phyloP scores from a whole-genome alignment of 1,284 basidiomycete genomes.

The Filobasidium uniguttulatum region DNA sequence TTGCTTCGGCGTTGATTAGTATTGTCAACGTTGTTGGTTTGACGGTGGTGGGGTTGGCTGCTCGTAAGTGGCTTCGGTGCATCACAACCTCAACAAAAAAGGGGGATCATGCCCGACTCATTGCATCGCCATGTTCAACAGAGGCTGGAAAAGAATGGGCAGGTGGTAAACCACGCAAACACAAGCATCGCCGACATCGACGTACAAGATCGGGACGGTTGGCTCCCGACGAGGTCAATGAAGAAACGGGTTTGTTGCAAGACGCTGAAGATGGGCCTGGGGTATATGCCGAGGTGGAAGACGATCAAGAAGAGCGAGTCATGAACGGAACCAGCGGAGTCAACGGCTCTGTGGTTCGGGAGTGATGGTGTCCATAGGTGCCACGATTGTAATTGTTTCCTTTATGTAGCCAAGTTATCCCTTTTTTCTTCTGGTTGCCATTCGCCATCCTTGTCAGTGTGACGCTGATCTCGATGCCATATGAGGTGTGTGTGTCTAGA shows the following conservation, averaged over 20 bases:
- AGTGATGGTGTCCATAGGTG: too few relatives aligned
- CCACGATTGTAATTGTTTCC: too few relatives aligned
- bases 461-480: too few relatives aligned
- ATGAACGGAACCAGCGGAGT: too few relatives aligned
- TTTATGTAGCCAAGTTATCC: too few relatives aligned
- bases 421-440: too few relatives aligned
- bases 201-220: conserved; percentile 33
- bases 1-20: conserved; percentile 28
- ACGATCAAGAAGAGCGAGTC: neutral
- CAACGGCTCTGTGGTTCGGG: too few relatives aligned
- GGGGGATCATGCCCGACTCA: neutral
- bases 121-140: neutral
- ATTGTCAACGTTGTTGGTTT: conserved; percentile 25
- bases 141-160: conserved; percentile 35
- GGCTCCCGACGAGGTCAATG: conserved; percentile 26
- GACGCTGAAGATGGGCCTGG: conserved; percentile 21
- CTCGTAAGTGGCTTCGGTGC: conserved; percentile 19
- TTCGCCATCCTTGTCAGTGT: too few relatives aligned
- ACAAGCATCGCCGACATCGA: conserved; percentile 25
- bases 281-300: neutral
- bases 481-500: too few relatives aligned
- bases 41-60: conserved; percentile 34
- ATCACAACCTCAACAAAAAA: too few relatives aligned
- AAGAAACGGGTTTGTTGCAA: conserved; percentile 12
- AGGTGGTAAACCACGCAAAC: conserved; percentile 28